phyloP scores from a whole-genome alignment of 176 grass and related monocot genomes.

The Calamus simplicifolius region DNA sequence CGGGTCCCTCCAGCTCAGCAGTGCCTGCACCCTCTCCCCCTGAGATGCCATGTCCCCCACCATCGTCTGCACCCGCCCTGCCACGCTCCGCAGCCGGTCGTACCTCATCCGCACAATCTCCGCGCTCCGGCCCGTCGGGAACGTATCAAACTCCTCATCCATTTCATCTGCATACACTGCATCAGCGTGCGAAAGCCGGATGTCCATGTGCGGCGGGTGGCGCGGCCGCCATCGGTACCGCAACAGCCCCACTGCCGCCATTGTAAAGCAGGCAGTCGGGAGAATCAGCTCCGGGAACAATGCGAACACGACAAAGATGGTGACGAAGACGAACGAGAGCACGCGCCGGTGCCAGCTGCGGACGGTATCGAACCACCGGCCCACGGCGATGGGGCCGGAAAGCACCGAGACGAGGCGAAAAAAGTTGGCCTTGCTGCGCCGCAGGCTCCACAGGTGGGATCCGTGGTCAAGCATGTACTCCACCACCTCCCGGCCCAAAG shows the following conservation, averaged over 20 bases:
- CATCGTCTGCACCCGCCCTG: constrained; percentile 76
- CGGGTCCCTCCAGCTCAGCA: constrained; percentile 85
- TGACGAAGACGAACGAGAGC: constrained; percentile 41
- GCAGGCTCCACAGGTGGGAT: constrained; percentile 77
- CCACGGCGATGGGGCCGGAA: constrained; percentile 41
- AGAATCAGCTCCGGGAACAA: constrained; percentile 69
- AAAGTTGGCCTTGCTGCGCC: constrained; percentile 93
- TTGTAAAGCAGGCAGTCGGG: constrained; percentile 44
- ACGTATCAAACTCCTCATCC: constrained; percentile 80
- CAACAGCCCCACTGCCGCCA: constrained; percentile 54
- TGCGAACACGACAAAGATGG: constrained; percentile 54
- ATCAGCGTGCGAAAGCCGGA: constrained; percentile 72
- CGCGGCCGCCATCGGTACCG: constrained; percentile 47
- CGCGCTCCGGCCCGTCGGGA: constrained; percentile 45
- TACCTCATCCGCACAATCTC: constrained; percentile 48
- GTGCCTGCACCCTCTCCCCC: constrained; percentile 73
- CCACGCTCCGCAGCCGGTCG: constrained; percentile 72
- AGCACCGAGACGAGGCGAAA: constrained; percentile 56
- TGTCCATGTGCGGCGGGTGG: constrained; percentile 81
- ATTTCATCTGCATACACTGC: constrained; percentile 53
- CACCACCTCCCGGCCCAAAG: constrained; percentile 71
- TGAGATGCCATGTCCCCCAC: constrained; percentile 78
- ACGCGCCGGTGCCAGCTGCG: constrained; percentile 57
- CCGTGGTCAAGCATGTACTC: constrained; percentile 86
- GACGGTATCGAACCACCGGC: constrained; percentile 46